Base-by-base conservation (phyloP, 2,329 filamentous ascomycete species). In the Nothopassalora personata region DNA sequence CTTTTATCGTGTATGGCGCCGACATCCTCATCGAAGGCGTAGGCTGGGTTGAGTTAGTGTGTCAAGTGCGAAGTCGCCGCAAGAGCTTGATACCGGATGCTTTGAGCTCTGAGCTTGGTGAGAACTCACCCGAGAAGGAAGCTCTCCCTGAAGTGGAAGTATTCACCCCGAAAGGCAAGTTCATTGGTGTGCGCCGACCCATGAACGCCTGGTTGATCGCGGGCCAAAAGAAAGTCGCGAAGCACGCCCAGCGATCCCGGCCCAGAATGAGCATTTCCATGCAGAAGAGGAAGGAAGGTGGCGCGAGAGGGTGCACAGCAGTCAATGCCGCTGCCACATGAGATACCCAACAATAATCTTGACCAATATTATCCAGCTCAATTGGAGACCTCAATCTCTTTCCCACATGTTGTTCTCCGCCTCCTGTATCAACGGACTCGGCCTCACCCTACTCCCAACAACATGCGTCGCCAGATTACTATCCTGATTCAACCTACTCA, bases 21-120 rank as follows among this genome's bases (percentile, higher is more conserved):
- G 95, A 99, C 70, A 85, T 99, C 27, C 77, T 99, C 13, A 86
- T 99, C 53, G 93, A 97, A 72, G 91, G 94, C 1, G 87, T 91
- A 28, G 94, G 94, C 7, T 99, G 95, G 89, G 82, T 99, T 2
- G 94, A 99, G 74, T 74, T 99, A 45, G 86, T 86, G 0, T 87
- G 87, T 3, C 93, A 99, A 75, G 84, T 95, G 9, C 84, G 93
- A 1, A 70, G 68, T 28, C 59, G 63, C 19, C 56, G 48, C 56
- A 66, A 65, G 51, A 63, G 59, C 19, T 53, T 63, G 43, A 45
- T 66, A 5, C 49, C 57, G 3, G 47, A 72, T 59, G 65, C 65
- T 46, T 56, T 68, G 46, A 57, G 60, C 33, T 60, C 59, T 27
- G 58, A 67, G 43, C 64, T 65, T 52, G 58, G 23, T 27, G 52